phyloP scores from a whole-genome alignment of 2,329 filamentous ascomycete species.

The Pseudohalonectria lignicola region DNA sequence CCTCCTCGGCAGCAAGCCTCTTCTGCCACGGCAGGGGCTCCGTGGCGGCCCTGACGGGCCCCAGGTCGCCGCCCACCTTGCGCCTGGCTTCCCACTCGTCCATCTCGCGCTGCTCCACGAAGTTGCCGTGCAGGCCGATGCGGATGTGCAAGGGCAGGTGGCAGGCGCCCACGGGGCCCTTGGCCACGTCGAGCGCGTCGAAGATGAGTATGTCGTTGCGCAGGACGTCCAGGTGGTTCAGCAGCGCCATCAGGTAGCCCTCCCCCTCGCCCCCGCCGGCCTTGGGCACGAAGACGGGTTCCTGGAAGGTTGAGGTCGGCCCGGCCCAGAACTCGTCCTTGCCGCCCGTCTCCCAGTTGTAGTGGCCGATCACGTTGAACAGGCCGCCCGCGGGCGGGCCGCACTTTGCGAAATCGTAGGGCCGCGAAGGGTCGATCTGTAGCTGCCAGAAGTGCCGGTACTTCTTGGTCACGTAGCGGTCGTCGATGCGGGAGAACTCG shows the following conservation, averaged over 20 bases:
- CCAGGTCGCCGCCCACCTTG: conserved; percentile 21
- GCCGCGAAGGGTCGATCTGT: conserved; percentile 20
- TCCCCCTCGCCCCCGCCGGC: conserved; percentile 32
- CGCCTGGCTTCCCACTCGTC: conserved; percentile 27
- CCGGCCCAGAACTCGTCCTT: conserved; percentile 32
- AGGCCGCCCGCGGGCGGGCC: conserved; percentile 28
- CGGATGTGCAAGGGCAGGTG: conserved; percentile 29
- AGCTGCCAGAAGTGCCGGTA: conserved; percentile 36
- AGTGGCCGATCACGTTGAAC: conserved; percentile 35
- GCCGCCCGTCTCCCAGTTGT: conserved; percentile 25
- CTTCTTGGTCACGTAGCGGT: conserved; percentile 29
- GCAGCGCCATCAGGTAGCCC: conserved; percentile 34
- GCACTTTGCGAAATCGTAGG: conserved; percentile 32
- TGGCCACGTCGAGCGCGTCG: conserved; percentile 24
- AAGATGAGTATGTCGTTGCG: conserved; percentile 32
- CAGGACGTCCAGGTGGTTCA: conserved; percentile 32
- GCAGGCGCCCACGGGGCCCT: conserved; percentile 26
- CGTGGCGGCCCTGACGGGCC: conserved; percentile 22
- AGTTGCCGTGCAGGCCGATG: conserved; percentile 30
- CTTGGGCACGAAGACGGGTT: conserved; percentile 40
- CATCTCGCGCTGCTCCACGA: conserved; percentile 28
- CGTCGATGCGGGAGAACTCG: conserved; percentile 39
- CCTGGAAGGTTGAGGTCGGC: conserved; percentile 35
- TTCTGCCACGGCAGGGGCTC: conserved; percentile 29
- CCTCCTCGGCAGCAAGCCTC: too few relatives aligned